phyloP scores from a whole-genome alignment of 106 monocot species.

The Agapanthus africanus region DNA sequence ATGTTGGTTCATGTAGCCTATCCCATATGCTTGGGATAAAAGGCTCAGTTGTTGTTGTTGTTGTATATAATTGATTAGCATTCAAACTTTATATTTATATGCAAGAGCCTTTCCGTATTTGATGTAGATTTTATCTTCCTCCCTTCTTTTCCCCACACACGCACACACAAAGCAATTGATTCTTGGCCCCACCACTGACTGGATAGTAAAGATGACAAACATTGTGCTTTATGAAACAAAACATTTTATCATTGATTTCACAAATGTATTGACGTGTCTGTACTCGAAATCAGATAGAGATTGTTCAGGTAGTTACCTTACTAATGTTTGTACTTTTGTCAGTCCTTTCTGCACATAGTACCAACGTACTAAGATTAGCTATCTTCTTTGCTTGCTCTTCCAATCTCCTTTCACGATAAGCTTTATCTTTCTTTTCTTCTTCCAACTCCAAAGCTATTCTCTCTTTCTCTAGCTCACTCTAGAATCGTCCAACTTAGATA shows the following conservation, averaged over 20 bases:
- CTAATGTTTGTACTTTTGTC: constrained; percentile 23
- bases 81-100: no score
- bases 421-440: constrained; percentile 97
- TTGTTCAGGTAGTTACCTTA: constrained; percentile 35
- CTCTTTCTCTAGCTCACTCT: constrained; percentile 98
- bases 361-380: constrained; percentile 87
- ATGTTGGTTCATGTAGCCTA: no score
- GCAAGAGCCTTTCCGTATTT: no score
- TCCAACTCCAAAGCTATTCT: constrained; percentile 91
- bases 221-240: background rate
- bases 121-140: no score
- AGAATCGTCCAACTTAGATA: constrained; percentile 3
- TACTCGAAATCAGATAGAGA: background rate
- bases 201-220: background rate
- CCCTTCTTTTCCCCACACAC: no score
- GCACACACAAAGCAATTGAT: no score
- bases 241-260: background rate
- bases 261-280: background rate
- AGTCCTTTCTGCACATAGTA: constrained; percentile 65
- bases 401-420: constrained; percentile 66
- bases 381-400: constrained; percentile 82
- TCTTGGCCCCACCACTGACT: no score
- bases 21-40: no score
- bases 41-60: no score
- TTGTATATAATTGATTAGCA: no score